Evolutionary conservation across 352 stramenopile species (phyloP).

Genomic region (Globisporangium iwayamae): DNA sequence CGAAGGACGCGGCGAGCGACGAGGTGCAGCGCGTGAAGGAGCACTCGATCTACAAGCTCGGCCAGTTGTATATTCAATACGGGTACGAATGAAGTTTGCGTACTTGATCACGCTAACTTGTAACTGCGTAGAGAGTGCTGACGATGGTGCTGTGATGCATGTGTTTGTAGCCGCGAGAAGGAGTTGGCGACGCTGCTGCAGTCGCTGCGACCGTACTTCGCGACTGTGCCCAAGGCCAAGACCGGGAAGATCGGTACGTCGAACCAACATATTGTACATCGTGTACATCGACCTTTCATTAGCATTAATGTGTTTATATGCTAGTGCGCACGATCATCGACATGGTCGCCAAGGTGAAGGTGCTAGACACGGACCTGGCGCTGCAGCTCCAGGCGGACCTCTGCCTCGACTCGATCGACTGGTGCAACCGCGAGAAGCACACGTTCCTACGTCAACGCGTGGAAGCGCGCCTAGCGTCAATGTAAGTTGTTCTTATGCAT

Average conservation of each 20-base stretch:
- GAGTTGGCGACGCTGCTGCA: constrained; percentile 84
- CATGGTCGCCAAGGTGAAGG: constrained; percentile 92
- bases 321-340: constrained; percentile 96
- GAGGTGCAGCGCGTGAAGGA: constrained; percentile 92
- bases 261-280: background rate
- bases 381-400: constrained; percentile 94
- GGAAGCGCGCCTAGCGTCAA: constrained; percentile 92
- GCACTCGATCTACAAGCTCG: constrained; percentile 94
- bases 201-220: constrained; percentile 93
- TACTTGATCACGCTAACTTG: background rate
- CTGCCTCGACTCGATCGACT: constrained; percentile 94
- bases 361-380: constrained; percentile 85
- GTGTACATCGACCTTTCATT: background rate
- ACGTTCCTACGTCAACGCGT: constrained; percentile 98
- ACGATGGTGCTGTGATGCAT: background rate
- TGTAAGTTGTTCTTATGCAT: constrained; percentile 29
- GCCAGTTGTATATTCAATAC: constrained; percentile 88
- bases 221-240: constrained; percentile 95
- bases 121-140: background rate
- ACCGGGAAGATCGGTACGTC: constrained; percentile 95
- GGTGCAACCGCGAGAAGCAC: constrained; percentile 92
- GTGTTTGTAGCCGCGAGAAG: constrained; percentile 67
- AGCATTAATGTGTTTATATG: constrained; percentile 1
- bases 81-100: constrained; percentile 28
- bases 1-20: constrained; percentile 57